Percentiles rank a stretch among this genome's conserved stretches.
These are phyloP conservation scores for Dissophora globulifera DNA, from an alignment of 192 early-diverging fungal species.

Conservation along the genomic window DNA sequence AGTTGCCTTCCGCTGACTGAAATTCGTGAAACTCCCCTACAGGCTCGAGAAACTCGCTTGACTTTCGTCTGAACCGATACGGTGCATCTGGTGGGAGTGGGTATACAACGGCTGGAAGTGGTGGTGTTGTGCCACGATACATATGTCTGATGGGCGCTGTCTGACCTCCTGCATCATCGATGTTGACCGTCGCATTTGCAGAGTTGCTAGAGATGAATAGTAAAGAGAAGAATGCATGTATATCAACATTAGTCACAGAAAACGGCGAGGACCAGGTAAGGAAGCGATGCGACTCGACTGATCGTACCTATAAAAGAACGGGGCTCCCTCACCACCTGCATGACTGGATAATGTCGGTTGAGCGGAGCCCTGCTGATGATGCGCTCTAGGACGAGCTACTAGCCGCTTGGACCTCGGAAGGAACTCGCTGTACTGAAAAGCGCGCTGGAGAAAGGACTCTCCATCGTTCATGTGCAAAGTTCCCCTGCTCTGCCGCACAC, in stretches of 20 bases:
- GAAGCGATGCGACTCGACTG: too few relatives aligned
- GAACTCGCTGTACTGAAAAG: conserved; percentile 12
- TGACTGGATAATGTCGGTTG: background rate
- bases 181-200: background rate
- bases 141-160: conserved; percentile 12
- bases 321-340: background rate
- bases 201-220: background rate
- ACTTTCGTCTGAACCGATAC: conserved; percentile 31
- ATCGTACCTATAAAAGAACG: background rate
- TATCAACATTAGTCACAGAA: too few relatives aligned
- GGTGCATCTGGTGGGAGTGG: conserved; percentile 31
- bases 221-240: too few relatives aligned
- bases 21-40: conserved; percentile 49
- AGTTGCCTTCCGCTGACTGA: conserved; percentile 54
- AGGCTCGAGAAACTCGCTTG: conserved; percentile 38
- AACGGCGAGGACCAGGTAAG: too few relatives aligned
- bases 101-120: conserved; percentile 5
- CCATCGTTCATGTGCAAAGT: background rate
- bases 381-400: background rate
- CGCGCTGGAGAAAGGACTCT: background rate
- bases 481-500: background rate
- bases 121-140: conserved; percentile 18
- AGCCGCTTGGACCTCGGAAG: background rate
- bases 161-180: background rate
- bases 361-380: background rate